A percentile compares a stretch with the other conserved stretches of the same genome.
phyloP scores from a whole-genome alignment of 495 filamentous ascomycete genomes.

The Podospora pseudopauciseta region DNA sequence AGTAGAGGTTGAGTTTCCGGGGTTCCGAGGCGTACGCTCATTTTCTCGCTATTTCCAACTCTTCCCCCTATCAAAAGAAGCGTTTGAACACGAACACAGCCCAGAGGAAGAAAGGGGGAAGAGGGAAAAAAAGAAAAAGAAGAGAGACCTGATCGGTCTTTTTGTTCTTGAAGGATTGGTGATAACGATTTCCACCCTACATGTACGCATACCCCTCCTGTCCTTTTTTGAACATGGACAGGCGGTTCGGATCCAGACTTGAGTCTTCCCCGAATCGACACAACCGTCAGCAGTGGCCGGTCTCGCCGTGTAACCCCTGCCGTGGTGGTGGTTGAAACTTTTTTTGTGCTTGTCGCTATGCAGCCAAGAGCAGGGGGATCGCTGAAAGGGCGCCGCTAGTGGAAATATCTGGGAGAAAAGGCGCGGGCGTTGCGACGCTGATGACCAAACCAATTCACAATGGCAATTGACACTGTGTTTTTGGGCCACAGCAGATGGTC shows the following conservation, averaged over 20 bases:
- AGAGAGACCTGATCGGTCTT: background rate
- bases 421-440: background rate
- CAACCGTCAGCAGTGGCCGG: background rate
- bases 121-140: background rate
- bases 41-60: background rate
- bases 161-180: background rate
- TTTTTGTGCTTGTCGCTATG: background rate
- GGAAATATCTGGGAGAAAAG: background rate
- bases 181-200: background rate
- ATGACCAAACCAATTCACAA: background rate
- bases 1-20: conserved; percentile 17
- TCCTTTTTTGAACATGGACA: background rate
- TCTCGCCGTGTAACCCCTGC: background rate
- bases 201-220: background rate
- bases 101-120: background rate
- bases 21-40: background rate
- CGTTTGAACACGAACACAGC: background rate
- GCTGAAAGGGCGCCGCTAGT: conserved; percentile 1
- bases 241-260: background rate
- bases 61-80: background rate
- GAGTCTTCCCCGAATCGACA: background rate
- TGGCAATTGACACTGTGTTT: background rate
- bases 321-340: background rate
- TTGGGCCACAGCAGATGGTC: background rate
- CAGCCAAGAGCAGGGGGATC: conserved; percentile 1